These are phyloP conservation scores for Trichoderma sp. DNA, from an alignment of 2,329 filamentous ascomycete species.

Conservation along the genomic window DNA sequence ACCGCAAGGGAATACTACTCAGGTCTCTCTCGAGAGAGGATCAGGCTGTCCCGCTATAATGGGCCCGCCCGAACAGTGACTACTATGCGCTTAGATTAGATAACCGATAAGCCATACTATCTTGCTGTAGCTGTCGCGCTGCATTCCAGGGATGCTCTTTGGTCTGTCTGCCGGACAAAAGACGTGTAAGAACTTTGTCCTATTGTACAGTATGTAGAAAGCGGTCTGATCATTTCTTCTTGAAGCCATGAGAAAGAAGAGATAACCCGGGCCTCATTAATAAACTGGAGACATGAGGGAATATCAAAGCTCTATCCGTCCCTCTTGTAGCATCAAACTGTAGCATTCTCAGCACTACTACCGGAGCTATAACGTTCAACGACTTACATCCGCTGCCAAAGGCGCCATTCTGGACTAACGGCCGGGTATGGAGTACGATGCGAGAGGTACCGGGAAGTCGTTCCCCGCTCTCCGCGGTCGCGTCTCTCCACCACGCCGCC, in stretches of 20 bases:
- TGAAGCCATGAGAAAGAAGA: too few species aligned
- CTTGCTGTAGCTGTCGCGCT: slow-evolving; percentile 5
- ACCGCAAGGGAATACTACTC: not conserved
- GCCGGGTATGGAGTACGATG: slow-evolving; percentile 7
- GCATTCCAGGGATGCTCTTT: slow-evolving; percentile 2
- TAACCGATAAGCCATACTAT: slow-evolving; percentile 15
- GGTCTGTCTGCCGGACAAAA: too few species aligned
- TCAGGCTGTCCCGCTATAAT: slow-evolving; percentile 21
- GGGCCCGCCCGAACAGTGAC: not conserved
- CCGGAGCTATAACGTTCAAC: not conserved
- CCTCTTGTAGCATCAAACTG: too few species aligned
- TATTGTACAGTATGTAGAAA: too few species aligned
- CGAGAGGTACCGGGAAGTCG: slow-evolving; percentile 7
- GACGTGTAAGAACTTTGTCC: too few species aligned
- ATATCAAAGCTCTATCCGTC: too few species aligned
- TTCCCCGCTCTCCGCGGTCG: slow-evolving; percentile 18
- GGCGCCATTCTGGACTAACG: not conserved
- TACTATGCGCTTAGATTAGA: slow-evolving; percentile 17
- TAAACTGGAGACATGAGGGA: too few species aligned
- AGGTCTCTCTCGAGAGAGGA: not conserved
- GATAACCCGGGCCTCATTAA: too few species aligned
- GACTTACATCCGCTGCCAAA: not conserved
- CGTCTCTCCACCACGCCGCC: slow-evolving; percentile 6
- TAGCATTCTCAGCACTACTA: too few species aligned
- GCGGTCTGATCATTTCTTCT: too few species aligned